Conservation (phyloP, 192 early-diverging fungal species). For the Chytriomyces confervae region DNA sequence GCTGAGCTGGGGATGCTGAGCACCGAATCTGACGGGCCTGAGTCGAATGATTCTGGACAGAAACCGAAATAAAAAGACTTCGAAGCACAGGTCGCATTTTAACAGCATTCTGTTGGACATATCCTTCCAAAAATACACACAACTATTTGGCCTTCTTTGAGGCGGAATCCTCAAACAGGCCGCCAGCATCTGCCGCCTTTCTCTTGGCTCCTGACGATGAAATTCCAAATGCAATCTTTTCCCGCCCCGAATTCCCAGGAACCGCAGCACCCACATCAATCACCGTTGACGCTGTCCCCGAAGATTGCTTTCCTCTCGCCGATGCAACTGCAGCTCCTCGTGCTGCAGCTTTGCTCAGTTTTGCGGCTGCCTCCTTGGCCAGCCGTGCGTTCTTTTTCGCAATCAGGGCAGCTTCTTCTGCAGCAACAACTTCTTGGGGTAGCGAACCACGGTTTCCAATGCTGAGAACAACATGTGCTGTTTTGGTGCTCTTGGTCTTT, state of each 20-base stretch:
- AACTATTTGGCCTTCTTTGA: conserved; percentile 13
- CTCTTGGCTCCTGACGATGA: conserved; percentile 24
- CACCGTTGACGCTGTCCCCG: conserved; percentile 16
- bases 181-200: conserved; percentile 16
- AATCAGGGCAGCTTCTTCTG: conserved; percentile 29
- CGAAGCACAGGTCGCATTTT: not conserved
- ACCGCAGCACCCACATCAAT: conserved; percentile 26
- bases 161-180: conserved; percentile 5
- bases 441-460: conserved; percentile 72
- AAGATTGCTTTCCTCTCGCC: not conserved
- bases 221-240: conserved; percentile 47
- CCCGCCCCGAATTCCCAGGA: conserved; percentile 32
- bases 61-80: not conserved
- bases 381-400: conserved; percentile 17
- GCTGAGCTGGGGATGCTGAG: too few relatives aligned
- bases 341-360: conserved; percentile 6
- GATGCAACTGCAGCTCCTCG: not conserved
- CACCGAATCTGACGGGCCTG: not conserved
- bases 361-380: conserved; percentile 23
- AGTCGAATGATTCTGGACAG: not conserved
- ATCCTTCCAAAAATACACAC: not conserved
- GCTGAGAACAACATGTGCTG: conserved; percentile 82
- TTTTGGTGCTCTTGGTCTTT: conserved; percentile 68
- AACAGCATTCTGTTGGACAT: not conserved
- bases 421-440: conserved; percentile 15